Evolutionary conservation across 371 early-diverging fungal genomes (phyloP).

Genomic region (Syncephalastrum racemosum): DNA sequence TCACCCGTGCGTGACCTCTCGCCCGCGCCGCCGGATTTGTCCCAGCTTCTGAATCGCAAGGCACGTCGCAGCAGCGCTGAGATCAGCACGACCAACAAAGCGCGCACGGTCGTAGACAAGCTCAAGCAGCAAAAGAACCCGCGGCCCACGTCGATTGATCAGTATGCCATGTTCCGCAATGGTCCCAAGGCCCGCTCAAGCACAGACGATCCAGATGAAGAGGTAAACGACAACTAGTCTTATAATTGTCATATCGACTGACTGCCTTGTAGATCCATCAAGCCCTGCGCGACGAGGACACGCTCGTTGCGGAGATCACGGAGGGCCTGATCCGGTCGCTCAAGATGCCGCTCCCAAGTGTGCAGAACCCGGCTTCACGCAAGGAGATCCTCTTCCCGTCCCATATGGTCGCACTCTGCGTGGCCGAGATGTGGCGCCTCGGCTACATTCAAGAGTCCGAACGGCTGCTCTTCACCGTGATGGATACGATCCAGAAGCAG

Average conservation of each 20-base stretch:
- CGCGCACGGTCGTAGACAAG: conserved; percentile 29
- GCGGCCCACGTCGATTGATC: conserved; percentile 47
- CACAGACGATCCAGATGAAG: conserved; percentile 18
- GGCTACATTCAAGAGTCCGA: conserved; percentile 81
- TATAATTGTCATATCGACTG: background rate
- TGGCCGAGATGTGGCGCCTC: conserved; percentile 83
- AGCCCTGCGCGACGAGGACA: conserved; percentile 68
- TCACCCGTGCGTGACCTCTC: conserved; percentile 24
- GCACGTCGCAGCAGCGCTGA: conserved; percentile 43
- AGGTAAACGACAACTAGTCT: conserved; percentile 7
- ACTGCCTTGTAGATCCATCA: conserved; percentile 29
- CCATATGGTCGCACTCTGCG: conserved; percentile 81
- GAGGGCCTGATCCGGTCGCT: conserved; percentile 86
- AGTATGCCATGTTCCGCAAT: conserved; percentile 28
- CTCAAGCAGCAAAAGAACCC: conserved; percentile 30
- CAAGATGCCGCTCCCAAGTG: conserved; percentile 85
- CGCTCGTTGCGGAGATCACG: conserved; percentile 84
- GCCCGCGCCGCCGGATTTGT: conserved; percentile 28
- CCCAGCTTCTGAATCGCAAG: conserved; percentile 20
- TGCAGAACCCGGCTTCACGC: conserved; percentile 74
- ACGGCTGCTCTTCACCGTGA: conserved; percentile 77
- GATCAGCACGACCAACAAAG: conserved; percentile 20
- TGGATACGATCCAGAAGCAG: conserved; percentile 80
- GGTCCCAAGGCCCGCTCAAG: too few species aligned
- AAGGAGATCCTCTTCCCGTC: conserved; percentile 94